Percentiles rank a stretch among this genome's conserved stretches.
Evolutionary conservation across 306 rosid species (phyloP).

Genomic region (Prunus mira): DNA sequence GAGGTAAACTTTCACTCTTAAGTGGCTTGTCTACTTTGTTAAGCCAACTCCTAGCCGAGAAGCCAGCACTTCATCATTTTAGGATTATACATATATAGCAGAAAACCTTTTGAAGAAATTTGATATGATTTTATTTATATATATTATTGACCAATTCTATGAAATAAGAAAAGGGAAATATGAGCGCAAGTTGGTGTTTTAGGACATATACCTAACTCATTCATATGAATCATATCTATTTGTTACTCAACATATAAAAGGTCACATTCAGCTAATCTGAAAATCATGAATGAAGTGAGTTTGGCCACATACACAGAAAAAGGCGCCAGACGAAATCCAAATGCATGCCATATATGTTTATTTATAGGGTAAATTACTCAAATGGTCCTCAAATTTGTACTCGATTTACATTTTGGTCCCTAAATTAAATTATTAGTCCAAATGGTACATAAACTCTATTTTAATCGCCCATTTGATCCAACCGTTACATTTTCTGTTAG

Average conservation of each 20-base stretch:
- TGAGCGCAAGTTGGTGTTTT: background rate
- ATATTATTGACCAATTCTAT: background rate
- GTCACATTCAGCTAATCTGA: background rate
- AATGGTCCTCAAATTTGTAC: too few relatives aligned
- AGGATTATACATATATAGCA: background rate
- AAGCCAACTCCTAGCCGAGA: background rate
- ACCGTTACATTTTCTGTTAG: too few relatives aligned
- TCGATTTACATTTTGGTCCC: too few relatives aligned
- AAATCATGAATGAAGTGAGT: constrained; percentile 2
- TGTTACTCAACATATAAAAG: background rate
- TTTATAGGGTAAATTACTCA: too few relatives aligned
- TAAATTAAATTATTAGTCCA: too few relatives aligned
- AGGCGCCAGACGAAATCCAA: background rate
- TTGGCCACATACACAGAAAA: background rate
- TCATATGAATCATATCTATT: background rate
- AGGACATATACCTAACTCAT: background rate
- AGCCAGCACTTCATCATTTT: background rate
- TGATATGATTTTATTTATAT: background rate
- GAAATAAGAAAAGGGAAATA: too few relatives aligned
- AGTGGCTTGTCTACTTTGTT: background rate
- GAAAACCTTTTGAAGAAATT: background rate
- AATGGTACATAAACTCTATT: too few relatives aligned
- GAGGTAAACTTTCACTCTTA: background rate
- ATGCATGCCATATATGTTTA: background rate
- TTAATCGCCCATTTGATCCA: too few relatives aligned